Percentiles rank a stretch among this genome's conserved stretches.
Evolutionary conservation across 768 basidiomycete species (phyloP).

Genomic region (Rhizopogon vulgaris): DNA sequence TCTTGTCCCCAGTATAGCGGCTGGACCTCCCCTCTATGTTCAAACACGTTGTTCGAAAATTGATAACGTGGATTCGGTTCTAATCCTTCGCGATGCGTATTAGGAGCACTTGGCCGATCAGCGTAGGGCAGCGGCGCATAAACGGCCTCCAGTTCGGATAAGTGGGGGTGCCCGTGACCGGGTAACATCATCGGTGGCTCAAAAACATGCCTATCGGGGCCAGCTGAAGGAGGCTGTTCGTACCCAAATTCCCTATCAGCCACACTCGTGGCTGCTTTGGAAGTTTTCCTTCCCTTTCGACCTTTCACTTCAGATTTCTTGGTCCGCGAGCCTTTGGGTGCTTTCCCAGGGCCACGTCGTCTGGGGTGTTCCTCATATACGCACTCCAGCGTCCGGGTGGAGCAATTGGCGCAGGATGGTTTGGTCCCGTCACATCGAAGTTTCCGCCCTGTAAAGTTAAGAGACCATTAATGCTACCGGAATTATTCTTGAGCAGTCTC

Average conservation of each 20-base stretch:
- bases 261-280: constrained; percentile 5
- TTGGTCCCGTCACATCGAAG: constrained; percentile 64
- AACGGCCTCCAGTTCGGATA: background rate
- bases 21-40: background rate
- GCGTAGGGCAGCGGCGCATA: background rate
- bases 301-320: constrained; percentile 32
- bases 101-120: constrained; percentile 3
- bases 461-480: background rate
- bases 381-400: constrained; percentile 44
- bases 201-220: background rate
- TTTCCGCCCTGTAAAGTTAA: constrained; percentile 50
- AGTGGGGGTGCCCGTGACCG: background rate
- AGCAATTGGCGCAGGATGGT: constrained; percentile 62
- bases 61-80: background rate
- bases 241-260: background rate
- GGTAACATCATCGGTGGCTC: constrained; percentile 1
- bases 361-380: constrained; percentile 44
- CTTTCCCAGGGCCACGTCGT: constrained; percentile 73
- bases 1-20: background rate
- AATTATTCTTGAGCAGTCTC: background rate
- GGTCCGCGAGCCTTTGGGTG: constrained; percentile 51
- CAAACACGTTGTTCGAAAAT: background rate
- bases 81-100: background rate
- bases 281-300: constrained; percentile 11
- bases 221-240: background rate